A percentile compares a stretch with the other conserved stretches of the same genome.
Conservation (phyloP, 805 yeast genomes). For the Torulaspora delbrueckii region DNA sequence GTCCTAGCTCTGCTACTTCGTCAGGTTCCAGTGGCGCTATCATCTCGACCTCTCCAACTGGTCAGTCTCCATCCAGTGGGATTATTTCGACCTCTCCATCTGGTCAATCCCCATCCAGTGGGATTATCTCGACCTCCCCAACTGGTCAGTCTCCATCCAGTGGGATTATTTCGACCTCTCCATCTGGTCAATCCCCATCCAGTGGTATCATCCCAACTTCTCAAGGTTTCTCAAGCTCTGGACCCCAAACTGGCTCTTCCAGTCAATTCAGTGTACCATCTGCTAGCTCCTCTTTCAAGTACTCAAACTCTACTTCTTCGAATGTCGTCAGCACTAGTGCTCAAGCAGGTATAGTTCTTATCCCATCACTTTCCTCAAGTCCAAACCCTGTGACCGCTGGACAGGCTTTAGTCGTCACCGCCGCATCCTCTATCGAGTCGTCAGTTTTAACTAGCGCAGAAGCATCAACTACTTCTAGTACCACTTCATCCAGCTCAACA, state of each 20-base stretch:
- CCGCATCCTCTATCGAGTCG: not conserved
- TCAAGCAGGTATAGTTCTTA: not conserved
- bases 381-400: not conserved
- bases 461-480: not conserved
- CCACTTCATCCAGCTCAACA: not conserved
- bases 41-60: not conserved
- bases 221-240: not conserved
- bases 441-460: not conserved
- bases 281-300: conserved; percentile 1
- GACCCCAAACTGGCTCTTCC: not conserved
- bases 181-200: not conserved
- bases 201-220: not conserved
- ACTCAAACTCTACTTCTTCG: conserved; percentile 3
- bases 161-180: not conserved
- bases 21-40: not conserved
- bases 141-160: not conserved
- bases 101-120: not conserved
- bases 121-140: not conserved
- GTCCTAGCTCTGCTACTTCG: not conserved
- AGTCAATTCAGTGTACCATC: not conserved
- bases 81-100: not conserved
- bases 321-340: not conserved
- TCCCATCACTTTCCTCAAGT: not conserved
- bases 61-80: not conserved
- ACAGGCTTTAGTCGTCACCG: not conserved